Evolutionary conservation across 2,329 filamentous ascomycete genomes (phyloP).

Genomic region (Aspergillus sp.): DNA sequence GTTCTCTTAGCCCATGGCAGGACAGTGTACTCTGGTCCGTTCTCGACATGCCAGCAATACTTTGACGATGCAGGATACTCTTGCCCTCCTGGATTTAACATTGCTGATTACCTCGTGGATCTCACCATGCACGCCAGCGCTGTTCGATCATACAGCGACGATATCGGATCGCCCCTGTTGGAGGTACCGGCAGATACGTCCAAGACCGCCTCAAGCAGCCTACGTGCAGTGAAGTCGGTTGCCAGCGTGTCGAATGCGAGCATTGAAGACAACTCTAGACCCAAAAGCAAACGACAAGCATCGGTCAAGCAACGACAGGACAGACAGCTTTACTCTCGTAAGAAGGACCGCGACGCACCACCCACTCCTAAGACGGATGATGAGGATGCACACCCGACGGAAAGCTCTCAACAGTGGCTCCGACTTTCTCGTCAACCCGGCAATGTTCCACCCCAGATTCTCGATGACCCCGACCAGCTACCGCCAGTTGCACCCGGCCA

Average conservation of each 20-base stretch:
- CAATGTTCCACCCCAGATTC: constrained; percentile 53
- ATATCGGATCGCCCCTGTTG: constrained; percentile 49
- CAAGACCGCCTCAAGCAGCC: constrained; percentile 77
- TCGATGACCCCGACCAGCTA: constrained; percentile 65
- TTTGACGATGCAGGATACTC: constrained; percentile 89
- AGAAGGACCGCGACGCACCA: constrained; percentile 56
- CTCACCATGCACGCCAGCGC: constrained; percentile 90
- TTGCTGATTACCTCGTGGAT: constrained; percentile 95
- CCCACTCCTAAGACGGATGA: constrained; percentile 61
- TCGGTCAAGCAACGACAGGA: constrained; percentile 86
- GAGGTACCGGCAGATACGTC: constrained; percentile 57
- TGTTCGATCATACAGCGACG: constrained; percentile 50
- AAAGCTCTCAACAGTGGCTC: constrained; percentile 56
- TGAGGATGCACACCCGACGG: constrained; percentile 52
- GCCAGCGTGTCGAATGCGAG: constrained; percentile 76
- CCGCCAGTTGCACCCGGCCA: constrained; percentile 56
- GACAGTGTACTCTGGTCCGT: constrained; percentile 90
- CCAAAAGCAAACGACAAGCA: constrained; percentile 66
- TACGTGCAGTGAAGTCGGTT: constrained; percentile 83
- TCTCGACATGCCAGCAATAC: constrained; percentile 81
- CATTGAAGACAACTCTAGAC: constrained; percentile 63
- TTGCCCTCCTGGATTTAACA: constrained; percentile 96
- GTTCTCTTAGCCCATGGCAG: constrained; percentile 83
- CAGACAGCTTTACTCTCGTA: constrained; percentile 81
- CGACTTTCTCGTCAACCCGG: constrained; percentile 52